Percentiles rank a stretch among this genome's conserved stretches.
Conservation (phyloP, 2,329 filamentous ascomycete genomes). For the Pseudogymnoascus sp. region DNA sequence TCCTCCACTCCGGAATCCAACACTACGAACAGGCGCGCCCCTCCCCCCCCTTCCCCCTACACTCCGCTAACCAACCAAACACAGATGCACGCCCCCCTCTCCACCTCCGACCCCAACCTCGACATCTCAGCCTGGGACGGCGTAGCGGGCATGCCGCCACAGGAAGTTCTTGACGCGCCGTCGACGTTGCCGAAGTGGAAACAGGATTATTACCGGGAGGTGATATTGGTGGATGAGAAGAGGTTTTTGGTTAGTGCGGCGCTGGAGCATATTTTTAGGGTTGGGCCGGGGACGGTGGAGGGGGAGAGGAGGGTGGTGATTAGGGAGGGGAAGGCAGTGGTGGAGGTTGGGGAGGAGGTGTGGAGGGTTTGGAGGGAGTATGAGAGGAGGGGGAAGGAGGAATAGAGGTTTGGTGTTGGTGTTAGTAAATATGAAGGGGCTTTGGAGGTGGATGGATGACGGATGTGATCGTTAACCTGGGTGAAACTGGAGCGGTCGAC, state of each 20-base stretch:
- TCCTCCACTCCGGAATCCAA: slow-evolving; percentile 15
- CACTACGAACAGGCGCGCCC: slow-evolving; percentile 19
- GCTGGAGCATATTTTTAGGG: slow-evolving; percentile 16
- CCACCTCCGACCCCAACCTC: background rate
- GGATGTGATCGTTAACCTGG: background rate
- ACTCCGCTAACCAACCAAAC: background rate
- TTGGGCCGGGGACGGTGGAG: slow-evolving; percentile 12
- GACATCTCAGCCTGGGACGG: slow-evolving; percentile 10
- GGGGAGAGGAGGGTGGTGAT: slow-evolving; percentile 20
- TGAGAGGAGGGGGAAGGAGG: slow-evolving; percentile 13
- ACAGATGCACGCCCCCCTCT: slow-evolving; percentile 11
- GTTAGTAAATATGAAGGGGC: background rate
- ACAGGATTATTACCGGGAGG: slow-evolving; percentile 18
- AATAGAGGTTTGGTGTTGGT: background rate
- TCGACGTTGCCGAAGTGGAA: slow-evolving; percentile 16
- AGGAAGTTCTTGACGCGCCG: slow-evolving; percentile 1
- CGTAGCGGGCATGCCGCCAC: background rate
- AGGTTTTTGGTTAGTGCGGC: slow-evolving; percentile 19
- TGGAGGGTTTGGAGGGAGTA: slow-evolving; percentile 21
- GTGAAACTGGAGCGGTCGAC: background rate
- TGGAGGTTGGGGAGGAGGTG: slow-evolving; percentile 17
- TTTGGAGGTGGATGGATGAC: background rate
- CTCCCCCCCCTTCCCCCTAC: background rate
- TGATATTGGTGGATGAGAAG: slow-evolving; percentile 9
- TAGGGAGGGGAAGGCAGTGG: slow-evolving; percentile 15